A percentile compares a stretch with the other conserved stretches of the same genome.
Evolutionary conservation across 345 rosid genomes (phyloP).

Genomic region (Erucastrum elatum): DNA sequence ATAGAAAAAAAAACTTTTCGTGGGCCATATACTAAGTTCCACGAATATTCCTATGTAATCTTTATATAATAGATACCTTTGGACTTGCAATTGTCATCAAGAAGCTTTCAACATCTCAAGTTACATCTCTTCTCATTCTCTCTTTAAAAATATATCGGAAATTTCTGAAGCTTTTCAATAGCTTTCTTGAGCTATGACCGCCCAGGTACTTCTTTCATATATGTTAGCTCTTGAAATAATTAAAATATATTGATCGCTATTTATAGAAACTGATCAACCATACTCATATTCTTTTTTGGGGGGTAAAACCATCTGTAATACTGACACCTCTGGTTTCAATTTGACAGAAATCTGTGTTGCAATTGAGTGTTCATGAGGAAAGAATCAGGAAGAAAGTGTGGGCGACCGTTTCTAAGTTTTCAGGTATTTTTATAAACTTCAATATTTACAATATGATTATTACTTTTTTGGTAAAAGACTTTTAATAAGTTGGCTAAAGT

Average conservation of each 20-base stretch:
- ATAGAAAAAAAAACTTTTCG: neutral
- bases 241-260: neutral
- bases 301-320: neutral
- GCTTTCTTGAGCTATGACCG: conserved; percentile 24
- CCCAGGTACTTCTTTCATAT: conserved; percentile 12
- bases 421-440: conserved; percentile 44
- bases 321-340: neutral
- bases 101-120: conserved; percentile 8
- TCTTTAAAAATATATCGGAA: neutral
- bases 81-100: conserved; percentile 17
- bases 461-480: neutral
- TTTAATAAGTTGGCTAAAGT: neutral
- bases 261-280: neutral
- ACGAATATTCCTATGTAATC: neutral
- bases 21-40: conserved; percentile 1
- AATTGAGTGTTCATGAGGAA: neutral
- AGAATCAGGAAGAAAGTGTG: neutral
- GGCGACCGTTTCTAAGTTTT: conserved; percentile 12
- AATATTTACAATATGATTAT: neutral
- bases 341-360: conserved; percentile 48
- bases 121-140: neutral
- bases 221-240: neutral
- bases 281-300: neutral
- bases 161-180: conserved; percentile 8
- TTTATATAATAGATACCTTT: neutral